These are phyloP conservation scores for Kockiozyma suomiensis DNA, from an alignment of 805 yeast genomes.

Conservation along the genomic window DNA sequence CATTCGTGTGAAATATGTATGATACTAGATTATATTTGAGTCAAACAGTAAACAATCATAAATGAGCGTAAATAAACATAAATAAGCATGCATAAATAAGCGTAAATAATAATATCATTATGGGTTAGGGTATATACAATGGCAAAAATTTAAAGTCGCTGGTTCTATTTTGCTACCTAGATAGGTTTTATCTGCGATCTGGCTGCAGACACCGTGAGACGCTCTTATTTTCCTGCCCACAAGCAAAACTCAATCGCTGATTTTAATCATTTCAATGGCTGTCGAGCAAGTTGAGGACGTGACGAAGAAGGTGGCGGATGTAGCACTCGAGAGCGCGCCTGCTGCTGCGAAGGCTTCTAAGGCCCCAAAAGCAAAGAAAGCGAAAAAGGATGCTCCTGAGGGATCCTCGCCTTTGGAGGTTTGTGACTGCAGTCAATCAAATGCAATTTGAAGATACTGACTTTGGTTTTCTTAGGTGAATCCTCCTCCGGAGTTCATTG, in stretches of 20 bases:
- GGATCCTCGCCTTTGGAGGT: constrained; percentile 31
- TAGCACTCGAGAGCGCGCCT: constrained; percentile 43
- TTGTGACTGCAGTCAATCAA: background rate
- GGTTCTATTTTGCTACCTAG: too few species aligned
- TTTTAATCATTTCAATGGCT: constrained; percentile 4
- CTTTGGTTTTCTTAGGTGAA: constrained; percentile 47
- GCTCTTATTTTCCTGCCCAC: too few species aligned
- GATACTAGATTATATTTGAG: background rate
- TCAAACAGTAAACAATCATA: background rate
- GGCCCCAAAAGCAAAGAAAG: constrained; percentile 39
- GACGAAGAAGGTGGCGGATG: constrained; percentile 52
- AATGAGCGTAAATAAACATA: too few species aligned
- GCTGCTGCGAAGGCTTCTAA: constrained; percentile 27
- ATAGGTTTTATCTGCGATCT: too few species aligned
- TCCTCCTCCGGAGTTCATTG: constrained; percentile 84
- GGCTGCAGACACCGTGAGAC: too few species aligned
- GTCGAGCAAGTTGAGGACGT: constrained; percentile 44
- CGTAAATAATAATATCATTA: too few species aligned
- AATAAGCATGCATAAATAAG: too few species aligned
- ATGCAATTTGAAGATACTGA: background rate
- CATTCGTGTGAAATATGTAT: constrained; percentile 18
- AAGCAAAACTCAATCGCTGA: background rate
- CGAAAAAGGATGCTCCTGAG: constrained; percentile 37
- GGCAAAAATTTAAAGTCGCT: too few species aligned
- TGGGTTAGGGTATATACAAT: too few species aligned